Evolutionary conservation across 2,329 filamentous ascomycete species (phyloP), one percentile per base, ranked within the genome.

Genomic region (Zasmidium angulare): DNA sequence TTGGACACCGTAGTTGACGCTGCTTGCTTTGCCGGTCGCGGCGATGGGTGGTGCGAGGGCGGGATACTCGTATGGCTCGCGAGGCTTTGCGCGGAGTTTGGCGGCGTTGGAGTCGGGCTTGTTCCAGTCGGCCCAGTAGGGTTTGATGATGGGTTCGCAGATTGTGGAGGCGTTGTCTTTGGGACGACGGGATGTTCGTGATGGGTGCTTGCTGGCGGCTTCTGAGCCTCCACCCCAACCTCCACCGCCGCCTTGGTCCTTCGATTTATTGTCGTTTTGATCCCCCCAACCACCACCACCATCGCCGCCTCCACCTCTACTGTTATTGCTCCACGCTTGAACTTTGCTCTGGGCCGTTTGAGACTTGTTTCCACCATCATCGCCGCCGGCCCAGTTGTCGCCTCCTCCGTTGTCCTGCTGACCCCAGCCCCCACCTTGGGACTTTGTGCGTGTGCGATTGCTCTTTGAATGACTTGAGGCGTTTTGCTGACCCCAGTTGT

Each of bases 81-180:
- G 63, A 22, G 66, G 55, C 19, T 65, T 55, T 6, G 40, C 46
- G 40, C 56, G 51, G 4, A 53, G 61, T 29, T 52, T 56, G 21
- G 6, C 19, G 2, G 21, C 21, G 24, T 23, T 26, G 10, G 46
- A 20, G 36, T 50, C 26, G 12, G 55, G 56, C 52, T 59, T 58
- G 49, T 64, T 52, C 71, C 71, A 73, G 59, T 61, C 36, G 56
- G 59, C 50, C 69, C 72, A 75, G 67, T 77, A 73, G 0, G 71
- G 55, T 20, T 75, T 74, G 49, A 68, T 66, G 47, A 63, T 52
- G 20, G 65, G 61, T 43, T 65, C 55, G 17, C 63, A 48, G 20
- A 54, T 59, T 31, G 58, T 55, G 19, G 58, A 51, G 26, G 57
- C 56, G 23, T 50, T 48, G 29, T 51, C 47, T 23, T 46, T 36